Evolutionary conservation across 2,329 filamentous ascomycete species (phyloP).

Genomic region (Rhynchosporium graminicola): DNA sequence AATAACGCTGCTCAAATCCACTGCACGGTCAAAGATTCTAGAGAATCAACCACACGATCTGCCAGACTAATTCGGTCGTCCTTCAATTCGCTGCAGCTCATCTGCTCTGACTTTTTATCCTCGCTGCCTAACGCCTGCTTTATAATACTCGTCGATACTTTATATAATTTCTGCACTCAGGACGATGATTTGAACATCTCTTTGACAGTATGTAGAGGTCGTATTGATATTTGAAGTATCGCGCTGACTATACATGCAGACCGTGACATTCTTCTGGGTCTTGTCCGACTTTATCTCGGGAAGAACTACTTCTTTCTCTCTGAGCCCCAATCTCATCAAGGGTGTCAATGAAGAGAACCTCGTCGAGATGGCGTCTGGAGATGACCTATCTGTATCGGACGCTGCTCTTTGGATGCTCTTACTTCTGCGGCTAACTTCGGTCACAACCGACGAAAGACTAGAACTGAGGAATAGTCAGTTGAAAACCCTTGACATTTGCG

Average conservation of each 20-base stretch:
- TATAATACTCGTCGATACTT: slow-evolving; percentile 77
- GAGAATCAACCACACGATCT: slow-evolving; percentile 54
- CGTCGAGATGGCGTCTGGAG: slow-evolving; percentile 58
- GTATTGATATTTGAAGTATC: slow-evolving; percentile 18
- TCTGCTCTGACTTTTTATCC: slow-evolving; percentile 90
- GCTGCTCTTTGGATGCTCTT: slow-evolving; percentile 79
- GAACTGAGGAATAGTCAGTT: slow-evolving; percentile 73
- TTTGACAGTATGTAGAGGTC: slow-evolving; percentile 64
- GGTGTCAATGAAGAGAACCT: slow-evolving; percentile 58
- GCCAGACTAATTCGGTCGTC: slow-evolving; percentile 79
- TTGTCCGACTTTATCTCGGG: slow-evolving; percentile 82
- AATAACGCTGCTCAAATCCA: slow-evolving; percentile 36
- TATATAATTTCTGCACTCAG: slow-evolving; percentile 88
- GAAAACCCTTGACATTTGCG: background rate
- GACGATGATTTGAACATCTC: slow-evolving; percentile 93
- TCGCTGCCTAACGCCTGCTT: slow-evolving; percentile 72
- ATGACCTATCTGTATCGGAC: slow-evolving; percentile 61
- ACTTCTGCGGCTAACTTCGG: slow-evolving; percentile 67
- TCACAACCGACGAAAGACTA: slow-evolving; percentile 69
- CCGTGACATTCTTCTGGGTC: slow-evolving; percentile 94
- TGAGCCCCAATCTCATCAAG: slow-evolving; percentile 57
- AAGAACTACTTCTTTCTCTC: slow-evolving; percentile 58
- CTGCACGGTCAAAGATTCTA: slow-evolving; percentile 25
- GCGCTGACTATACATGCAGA: slow-evolving; percentile 48
- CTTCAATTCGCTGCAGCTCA: slow-evolving; percentile 86